Conservation (phyloP, 2,329 filamentous ascomycete species). For the Arthrobotrys pseudoclavata region DNA sequence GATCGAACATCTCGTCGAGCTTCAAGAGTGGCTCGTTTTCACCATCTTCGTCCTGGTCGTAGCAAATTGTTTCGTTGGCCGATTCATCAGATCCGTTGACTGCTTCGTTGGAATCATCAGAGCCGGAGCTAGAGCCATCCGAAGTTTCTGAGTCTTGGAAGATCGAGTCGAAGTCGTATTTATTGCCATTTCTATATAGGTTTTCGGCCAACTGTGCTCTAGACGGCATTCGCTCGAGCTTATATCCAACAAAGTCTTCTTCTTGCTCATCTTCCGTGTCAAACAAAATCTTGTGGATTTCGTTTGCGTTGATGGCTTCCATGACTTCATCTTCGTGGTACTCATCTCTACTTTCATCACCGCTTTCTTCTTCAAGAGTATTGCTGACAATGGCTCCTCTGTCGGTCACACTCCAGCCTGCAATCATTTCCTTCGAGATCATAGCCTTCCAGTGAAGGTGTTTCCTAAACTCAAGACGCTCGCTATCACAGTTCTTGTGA, state of each 20-base stretch:
- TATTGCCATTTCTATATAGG: not conserved
- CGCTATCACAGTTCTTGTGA: constrained; percentile 34
- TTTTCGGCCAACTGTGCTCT: not conserved
- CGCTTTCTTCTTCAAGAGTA: not conserved
- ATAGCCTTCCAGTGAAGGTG: constrained; percentile 32
- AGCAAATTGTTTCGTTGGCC: not conserved
- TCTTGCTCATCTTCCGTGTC: not conserved
- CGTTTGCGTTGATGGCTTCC: constrained; percentile 5
- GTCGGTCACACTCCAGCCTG: constrained; percentile 36
- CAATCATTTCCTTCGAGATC: constrained; percentile 22
- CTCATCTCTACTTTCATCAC: not conserved
- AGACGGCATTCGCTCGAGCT: constrained; percentile 11
- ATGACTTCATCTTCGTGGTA: constrained; percentile 32
- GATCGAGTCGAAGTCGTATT: not conserved
- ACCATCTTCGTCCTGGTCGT: not conserved
- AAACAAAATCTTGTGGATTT: not conserved
- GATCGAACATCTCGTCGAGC: constrained; percentile 3
- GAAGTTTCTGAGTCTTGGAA: not conserved
- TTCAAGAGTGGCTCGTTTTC: not conserved
- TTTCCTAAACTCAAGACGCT: constrained; percentile 35
- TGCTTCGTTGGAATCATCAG: constrained; percentile 6
- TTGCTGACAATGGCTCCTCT: constrained; percentile 21
- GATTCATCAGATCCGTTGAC: constrained; percentile 10
- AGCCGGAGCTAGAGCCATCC: constrained; percentile 5
- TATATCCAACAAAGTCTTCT: constrained; percentile 23